phyloP scores from a whole-genome alignment of 495 filamentous ascomycete species.

The Aspergillus nidulans region DNA sequence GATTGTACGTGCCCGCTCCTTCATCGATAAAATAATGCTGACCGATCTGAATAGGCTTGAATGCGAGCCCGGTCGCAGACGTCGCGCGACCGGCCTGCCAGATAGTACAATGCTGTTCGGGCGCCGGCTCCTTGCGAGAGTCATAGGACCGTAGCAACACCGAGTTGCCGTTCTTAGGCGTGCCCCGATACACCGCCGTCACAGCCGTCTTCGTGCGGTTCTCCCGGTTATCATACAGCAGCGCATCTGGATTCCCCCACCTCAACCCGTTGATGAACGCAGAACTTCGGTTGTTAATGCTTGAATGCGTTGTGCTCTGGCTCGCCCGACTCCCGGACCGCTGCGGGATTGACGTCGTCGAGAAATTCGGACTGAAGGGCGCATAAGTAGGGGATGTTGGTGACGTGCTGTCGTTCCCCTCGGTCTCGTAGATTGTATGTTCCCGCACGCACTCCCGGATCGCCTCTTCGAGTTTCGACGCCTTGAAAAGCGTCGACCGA shows the following conservation, averaged over 20 bases:
- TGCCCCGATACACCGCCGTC: conserved; percentile 86
- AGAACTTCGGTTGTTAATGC: conserved; percentile 30
- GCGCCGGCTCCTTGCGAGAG: conserved; percentile 81
- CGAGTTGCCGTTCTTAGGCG: conserved; percentile 56
- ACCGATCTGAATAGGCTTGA: conserved; percentile 92
- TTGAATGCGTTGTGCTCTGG: conserved; percentile 35
- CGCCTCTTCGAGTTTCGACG: conserved; percentile 88
- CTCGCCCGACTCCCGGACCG: conserved; percentile 45
- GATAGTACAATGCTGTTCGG: conserved; percentile 85
- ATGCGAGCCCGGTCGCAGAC: conserved; percentile 82
- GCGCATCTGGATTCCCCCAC: conserved; percentile 57
- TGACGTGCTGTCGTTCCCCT: conserved; percentile 62
- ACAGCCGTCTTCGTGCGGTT: conserved; percentile 93
- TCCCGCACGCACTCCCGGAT: conserved; percentile 86
- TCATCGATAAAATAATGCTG: conserved; percentile 94
- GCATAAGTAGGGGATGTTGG: conserved; percentile 35
- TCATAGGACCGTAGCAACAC: conserved; percentile 88
- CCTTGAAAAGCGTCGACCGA: conserved; percentile 91
- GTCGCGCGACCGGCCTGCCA: conserved; percentile 98
- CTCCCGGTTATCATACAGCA: conserved; percentile 76
- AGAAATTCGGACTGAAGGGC: conserved; percentile 28
- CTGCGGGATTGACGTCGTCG: conserved; percentile 30
- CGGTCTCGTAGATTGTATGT: conserved; percentile 74
- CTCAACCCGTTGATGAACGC: conserved; percentile 41
- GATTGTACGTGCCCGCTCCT: conserved; percentile 88